phyloP scores from a whole-genome alignment of 2,329 filamentous ascomycete genomes.

The Xylariaceae sp. region DNA sequence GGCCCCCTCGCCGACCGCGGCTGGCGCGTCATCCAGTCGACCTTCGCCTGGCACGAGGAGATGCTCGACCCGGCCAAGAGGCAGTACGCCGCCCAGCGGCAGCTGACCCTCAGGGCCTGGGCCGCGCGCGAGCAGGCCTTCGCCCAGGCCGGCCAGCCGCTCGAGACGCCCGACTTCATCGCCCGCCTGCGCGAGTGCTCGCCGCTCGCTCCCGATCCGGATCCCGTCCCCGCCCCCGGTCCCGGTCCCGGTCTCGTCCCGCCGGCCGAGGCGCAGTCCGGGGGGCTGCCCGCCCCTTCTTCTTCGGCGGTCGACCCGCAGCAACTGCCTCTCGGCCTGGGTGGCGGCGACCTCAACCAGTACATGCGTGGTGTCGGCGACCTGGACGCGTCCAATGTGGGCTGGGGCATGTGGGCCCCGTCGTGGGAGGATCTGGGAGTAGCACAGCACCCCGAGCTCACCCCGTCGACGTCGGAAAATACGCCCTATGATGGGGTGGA shows the following conservation, averaged over 20 bases:
- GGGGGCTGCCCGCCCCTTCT: constrained; percentile 5
- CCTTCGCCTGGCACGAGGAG: constrained; percentile 7
- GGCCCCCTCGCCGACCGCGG: constrained; percentile 9
- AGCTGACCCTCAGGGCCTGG: constrained; percentile 14
- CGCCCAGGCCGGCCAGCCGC: constrained; percentile 4
- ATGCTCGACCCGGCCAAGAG: constrained; percentile 10
- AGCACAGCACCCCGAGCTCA: not conserved
- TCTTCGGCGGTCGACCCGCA: constrained; percentile 1
- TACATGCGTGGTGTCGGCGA: constrained; percentile 4
- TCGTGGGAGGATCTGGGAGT: constrained; percentile 6
- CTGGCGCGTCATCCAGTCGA: constrained; percentile 8
- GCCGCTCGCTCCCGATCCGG: constrained; percentile 3
- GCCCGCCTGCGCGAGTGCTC: constrained; percentile 7
- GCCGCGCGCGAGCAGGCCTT: constrained; percentile 9
- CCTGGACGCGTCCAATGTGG: constrained; percentile 2
- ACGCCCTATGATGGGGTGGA: too few relatives aligned
- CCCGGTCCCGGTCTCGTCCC: constrained; percentile 1
- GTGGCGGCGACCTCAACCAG: constrained; percentile 6
- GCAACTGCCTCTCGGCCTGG: constrained; percentile 4
- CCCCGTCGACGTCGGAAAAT: too few relatives aligned
- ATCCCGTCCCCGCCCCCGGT: constrained; percentile 1
- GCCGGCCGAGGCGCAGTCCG: constrained; percentile 4
- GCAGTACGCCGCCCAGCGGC: constrained; percentile 6
- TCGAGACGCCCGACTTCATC: constrained; percentile 10
- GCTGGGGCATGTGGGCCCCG: constrained; percentile 13